These are phyloP conservation scores for Scheffersomyces titani DNA, from an alignment of 1,139 yeast genomes.

Conservation along the genomic window DNA sequence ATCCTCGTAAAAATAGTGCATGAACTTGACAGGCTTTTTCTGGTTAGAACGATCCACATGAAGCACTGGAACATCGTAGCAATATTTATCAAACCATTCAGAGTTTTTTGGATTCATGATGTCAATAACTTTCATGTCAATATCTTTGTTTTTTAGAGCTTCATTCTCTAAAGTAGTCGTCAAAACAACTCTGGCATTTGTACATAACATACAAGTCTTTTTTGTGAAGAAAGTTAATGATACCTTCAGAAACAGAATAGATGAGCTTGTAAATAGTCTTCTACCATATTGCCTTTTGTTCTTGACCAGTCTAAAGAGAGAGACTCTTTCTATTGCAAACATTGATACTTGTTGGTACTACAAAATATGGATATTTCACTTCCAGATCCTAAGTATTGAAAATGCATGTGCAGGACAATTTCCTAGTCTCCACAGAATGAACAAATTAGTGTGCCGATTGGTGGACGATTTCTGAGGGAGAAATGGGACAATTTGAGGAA, in stretches of 20 bases:
- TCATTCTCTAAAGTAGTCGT: slow-evolving; percentile 38
- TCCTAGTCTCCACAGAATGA: background rate
- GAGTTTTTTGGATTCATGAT: slow-evolving; percentile 68
- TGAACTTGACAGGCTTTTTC: slow-evolving; percentile 57
- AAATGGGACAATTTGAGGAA: no score
- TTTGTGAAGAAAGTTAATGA: slow-evolving; percentile 70
- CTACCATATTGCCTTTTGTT: background rate
- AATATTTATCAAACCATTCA: slow-evolving; percentile 78
- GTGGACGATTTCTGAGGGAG: no score
- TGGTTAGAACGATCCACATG: slow-evolving; percentile 60
- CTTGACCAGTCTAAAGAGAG: slow-evolving; percentile 15
- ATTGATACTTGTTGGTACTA: slow-evolving; percentile 1
- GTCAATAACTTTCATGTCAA: slow-evolving; percentile 55
- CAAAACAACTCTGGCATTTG: slow-evolving; percentile 62
- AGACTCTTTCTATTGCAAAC: slow-evolving; percentile 10
- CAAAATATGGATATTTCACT: background rate
- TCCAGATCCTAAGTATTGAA: background rate
- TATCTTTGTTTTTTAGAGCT: slow-evolving; percentile 18
- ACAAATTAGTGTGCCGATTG: background rate
- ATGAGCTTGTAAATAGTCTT: background rate
- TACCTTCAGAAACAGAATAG: slow-evolving; percentile 2
- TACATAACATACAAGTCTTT: slow-evolving; percentile 77
- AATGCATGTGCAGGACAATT: background rate
- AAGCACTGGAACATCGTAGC: slow-evolving; percentile 88
- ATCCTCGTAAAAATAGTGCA: slow-evolving; percentile 71